These are phyloP conservation scores for Phoma sp. DNA, from an alignment of 2,329 filamentous ascomycete genomes.

Conservation along the genomic window DNA sequence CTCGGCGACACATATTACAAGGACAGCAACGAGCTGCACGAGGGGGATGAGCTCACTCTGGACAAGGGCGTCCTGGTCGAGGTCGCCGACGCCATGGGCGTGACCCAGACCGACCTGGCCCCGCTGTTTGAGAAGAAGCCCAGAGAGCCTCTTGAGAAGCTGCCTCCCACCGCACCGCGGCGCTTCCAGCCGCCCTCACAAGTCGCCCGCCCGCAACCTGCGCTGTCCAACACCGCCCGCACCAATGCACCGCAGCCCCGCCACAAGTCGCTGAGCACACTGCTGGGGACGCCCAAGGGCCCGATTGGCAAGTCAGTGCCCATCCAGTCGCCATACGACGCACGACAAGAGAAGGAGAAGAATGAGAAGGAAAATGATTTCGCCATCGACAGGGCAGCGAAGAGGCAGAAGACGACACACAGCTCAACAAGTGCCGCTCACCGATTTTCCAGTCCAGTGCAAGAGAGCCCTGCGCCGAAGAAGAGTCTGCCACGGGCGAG, in stretches of 20 bases:
- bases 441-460: constrained; percentile 24
- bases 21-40: constrained; percentile 70
- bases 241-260: constrained; percentile 51
- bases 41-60: constrained; percentile 82
- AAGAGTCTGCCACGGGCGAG: constrained; percentile 33
- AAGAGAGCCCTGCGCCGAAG: constrained; percentile 18
- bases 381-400: constrained; percentile 46
- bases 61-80: constrained; percentile 82
- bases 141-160: constrained; percentile 52
- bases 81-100: constrained; percentile 77
- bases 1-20: constrained; percentile 87
- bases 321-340: constrained; percentile 72
- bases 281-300: constrained; percentile 71
- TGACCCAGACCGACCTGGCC: constrained; percentile 78
- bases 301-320: constrained; percentile 68
- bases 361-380: constrained; percentile 36
- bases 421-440: constrained; percentile 9
- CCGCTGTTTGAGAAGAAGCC: constrained; percentile 74
- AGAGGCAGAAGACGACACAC: constrained; percentile 47
- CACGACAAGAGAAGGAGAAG: constrained; percentile 45
- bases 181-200: constrained; percentile 30
- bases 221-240: constrained; percentile 21
- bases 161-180: constrained; percentile 24
- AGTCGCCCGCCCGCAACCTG: constrained; percentile 21
- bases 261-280: constrained; percentile 66